Evolutionary conservation across 805 yeast species (phyloP).

Genomic region (Sugiyamaella valdiviana): DNA sequence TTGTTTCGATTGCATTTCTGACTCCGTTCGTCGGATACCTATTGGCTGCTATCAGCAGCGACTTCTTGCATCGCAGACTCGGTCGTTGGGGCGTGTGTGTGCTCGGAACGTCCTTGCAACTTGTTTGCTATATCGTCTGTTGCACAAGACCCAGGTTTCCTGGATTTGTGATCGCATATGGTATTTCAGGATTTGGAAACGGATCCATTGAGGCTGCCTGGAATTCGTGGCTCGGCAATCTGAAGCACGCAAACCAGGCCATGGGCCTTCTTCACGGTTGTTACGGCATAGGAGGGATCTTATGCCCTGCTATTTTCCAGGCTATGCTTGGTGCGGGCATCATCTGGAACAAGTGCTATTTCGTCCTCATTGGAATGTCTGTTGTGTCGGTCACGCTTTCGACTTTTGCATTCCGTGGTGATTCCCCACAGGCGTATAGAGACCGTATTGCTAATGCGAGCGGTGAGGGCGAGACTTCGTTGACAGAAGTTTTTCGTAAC

Average conservation of each 20-base stretch:
- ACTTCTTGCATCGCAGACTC: conserved; percentile 34
- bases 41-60: conserved; percentile 45
- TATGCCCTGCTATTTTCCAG: conserved; percentile 61
- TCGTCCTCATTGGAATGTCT: conserved; percentile 42
- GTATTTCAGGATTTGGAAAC: conserved; percentile 47
- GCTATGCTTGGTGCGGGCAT: conserved; percentile 44
- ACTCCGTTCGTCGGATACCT: conserved; percentile 52
- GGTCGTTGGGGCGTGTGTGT: conserved; percentile 46
- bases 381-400: conserved; percentile 31
- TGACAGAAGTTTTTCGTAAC: conserved; percentile 11
- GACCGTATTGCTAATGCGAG: conserved; percentile 1
- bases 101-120: conserved; percentile 34
- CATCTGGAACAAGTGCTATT: conserved; percentile 50
- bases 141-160: conserved; percentile 39
- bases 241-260: conserved; percentile 49
- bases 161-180: conserved; percentile 37
- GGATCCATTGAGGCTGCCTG: conserved; percentile 53
- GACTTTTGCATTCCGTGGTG: conserved; percentile 40
- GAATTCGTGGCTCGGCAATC: conserved; percentile 43
- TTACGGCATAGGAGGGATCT: conserved; percentile 68
- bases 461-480: background rate
- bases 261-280: conserved; percentile 61
- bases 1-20: conserved; percentile 45
- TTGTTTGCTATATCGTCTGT: conserved; percentile 37
- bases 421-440: conserved; percentile 17